Conservation (phyloP, 1,284 basidiomycete genomes). For the Mycena citricolor region DNA sequence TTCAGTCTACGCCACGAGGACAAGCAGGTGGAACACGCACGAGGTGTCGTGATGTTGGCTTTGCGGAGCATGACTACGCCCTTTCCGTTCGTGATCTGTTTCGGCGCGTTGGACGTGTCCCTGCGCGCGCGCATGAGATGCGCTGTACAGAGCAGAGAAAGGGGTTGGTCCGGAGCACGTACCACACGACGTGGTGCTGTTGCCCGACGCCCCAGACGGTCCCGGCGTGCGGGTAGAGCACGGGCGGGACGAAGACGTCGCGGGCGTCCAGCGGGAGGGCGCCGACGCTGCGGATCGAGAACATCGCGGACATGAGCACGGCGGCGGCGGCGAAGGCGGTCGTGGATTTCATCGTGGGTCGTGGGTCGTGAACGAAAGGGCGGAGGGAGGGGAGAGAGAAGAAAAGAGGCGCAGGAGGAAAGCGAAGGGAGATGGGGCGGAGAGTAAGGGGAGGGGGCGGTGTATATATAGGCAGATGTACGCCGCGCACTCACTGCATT, state of each 20-base stretch:
- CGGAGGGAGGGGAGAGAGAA: too few species aligned
- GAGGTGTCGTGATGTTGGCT: slow-evolving; percentile 18
- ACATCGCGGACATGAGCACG: too few species aligned
- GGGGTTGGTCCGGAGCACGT: slow-evolving; percentile 13
- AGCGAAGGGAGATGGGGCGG: too few species aligned
- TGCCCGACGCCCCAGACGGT: slow-evolving; percentile 43
- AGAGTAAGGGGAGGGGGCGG: too few species aligned
- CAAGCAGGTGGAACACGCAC: slow-evolving; percentile 9
- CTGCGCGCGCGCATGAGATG: background rate
- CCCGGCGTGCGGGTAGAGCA: slow-evolving; percentile 37
- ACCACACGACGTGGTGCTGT: slow-evolving; percentile 45
- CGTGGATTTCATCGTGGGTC: too few species aligned
- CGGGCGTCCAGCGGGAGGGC: slow-evolving; percentile 8
- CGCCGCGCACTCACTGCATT: too few species aligned
- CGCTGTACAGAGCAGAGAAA: too few species aligned
- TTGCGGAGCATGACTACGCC: slow-evolving; percentile 41
- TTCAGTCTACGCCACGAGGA: background rate
- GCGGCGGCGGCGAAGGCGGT: too few species aligned
- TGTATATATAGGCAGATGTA: too few species aligned
- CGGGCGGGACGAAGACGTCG: slow-evolving; percentile 47
- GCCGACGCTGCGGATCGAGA: too few species aligned
- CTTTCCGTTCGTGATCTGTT: slow-evolving; percentile 42
- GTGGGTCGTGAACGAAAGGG: too few species aligned
- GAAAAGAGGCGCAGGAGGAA: too few species aligned
- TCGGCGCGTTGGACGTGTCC: slow-evolving; percentile 33